Evolutionary conservation across 208 protist genomes (phyloP).

Genomic region (Leishmania lainsoni): DNA sequence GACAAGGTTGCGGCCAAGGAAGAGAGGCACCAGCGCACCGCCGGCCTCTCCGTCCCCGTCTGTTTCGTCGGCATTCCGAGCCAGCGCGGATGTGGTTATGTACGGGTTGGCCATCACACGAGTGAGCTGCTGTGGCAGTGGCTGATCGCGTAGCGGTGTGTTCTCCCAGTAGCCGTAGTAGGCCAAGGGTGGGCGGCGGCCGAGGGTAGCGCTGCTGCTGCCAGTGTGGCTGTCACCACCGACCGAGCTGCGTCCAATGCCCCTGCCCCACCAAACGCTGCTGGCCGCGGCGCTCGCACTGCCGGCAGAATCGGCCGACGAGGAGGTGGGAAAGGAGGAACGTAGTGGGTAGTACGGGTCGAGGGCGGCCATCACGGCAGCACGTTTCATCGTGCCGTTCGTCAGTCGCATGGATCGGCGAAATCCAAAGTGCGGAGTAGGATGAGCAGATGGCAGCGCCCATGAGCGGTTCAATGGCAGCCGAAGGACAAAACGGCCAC

Average conservation of each 20-base stretch:
- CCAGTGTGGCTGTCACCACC: not conserved
- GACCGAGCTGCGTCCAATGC: not conserved
- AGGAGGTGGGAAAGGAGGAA: not conserved
- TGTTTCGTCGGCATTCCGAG: not conserved
- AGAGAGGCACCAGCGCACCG: constrained; percentile 37
- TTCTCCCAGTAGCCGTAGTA: constrained; percentile 80
- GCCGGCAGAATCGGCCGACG: not conserved
- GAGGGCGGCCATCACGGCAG: constrained; percentile 52
- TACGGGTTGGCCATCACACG: constrained; percentile 55
- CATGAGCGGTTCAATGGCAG: constrained; percentile 55
- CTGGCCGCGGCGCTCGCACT: not conserved
- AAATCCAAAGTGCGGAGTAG: constrained; percentile 73
- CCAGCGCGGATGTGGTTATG: not conserved
- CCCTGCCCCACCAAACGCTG: constrained; percentile 13
- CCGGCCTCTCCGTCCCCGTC: constrained; percentile 5
- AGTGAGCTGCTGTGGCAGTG: constrained; percentile 36
- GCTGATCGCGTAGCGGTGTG: constrained; percentile 52
- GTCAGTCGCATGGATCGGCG: constrained; percentile 44
- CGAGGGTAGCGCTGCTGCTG: not conserved
- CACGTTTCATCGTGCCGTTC: constrained; percentile 33
- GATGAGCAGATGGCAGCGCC: constrained; percentile 33
- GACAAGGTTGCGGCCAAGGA: constrained; percentile 67
- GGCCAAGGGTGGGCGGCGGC: constrained; percentile 3
- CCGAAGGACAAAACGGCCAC: constrained; percentile 57
- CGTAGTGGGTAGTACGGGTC: constrained; percentile 13